Evolutionary conservation across 1,284 basidiomycete species (phyloP).

Genomic region (Boletus holoroseus): DNA sequence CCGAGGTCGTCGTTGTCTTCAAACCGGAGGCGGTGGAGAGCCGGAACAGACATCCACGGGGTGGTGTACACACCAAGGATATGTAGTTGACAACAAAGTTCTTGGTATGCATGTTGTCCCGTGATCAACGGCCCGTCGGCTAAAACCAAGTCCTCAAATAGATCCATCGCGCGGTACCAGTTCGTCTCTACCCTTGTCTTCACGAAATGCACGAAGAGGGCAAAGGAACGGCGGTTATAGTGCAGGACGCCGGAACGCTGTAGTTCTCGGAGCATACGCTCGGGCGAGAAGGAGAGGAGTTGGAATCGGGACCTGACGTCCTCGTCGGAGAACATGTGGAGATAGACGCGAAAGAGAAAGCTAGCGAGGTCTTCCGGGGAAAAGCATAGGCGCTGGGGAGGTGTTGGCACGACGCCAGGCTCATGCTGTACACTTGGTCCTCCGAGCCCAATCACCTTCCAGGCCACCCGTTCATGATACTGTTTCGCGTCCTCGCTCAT

Average conservation of each 20-base stretch:
- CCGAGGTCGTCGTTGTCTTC: neutral
- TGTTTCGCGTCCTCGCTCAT: slow-evolving; percentile 22
- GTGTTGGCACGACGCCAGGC: neutral
- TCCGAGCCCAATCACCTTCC: slow-evolving; percentile 34
- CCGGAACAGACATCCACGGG: neutral
- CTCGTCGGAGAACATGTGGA: slow-evolving; percentile 39
- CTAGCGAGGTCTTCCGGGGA: slow-evolving; percentile 32
- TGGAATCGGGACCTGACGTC: neutral
- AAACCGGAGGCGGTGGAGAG: neutral
- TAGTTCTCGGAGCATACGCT: neutral
- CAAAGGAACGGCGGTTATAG: slow-evolving; percentile 44
- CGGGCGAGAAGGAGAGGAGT: neutral
- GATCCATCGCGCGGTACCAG: slow-evolving; percentile 34
- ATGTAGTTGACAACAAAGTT: slow-evolving; percentile 39
- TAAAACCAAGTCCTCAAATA: slow-evolving; percentile 29
- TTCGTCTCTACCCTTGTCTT: slow-evolving; percentile 31
- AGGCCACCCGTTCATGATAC: slow-evolving; percentile 41
- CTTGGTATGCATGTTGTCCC: slow-evolving; percentile 37
- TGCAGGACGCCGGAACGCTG: slow-evolving; percentile 23
- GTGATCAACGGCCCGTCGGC: slow-evolving; percentile 29
- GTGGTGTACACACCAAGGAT: slow-evolving; percentile 28
- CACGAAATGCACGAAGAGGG: slow-evolving; percentile 36
- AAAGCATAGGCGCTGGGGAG: slow-evolving; percentile 25
- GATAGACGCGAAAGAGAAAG: slow-evolving; percentile 44
- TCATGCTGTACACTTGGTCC: neutral